phyloP scores from a whole-genome alignment of 495 filamentous ascomycete genomes.

The Achaetomiella virescens region DNA sequence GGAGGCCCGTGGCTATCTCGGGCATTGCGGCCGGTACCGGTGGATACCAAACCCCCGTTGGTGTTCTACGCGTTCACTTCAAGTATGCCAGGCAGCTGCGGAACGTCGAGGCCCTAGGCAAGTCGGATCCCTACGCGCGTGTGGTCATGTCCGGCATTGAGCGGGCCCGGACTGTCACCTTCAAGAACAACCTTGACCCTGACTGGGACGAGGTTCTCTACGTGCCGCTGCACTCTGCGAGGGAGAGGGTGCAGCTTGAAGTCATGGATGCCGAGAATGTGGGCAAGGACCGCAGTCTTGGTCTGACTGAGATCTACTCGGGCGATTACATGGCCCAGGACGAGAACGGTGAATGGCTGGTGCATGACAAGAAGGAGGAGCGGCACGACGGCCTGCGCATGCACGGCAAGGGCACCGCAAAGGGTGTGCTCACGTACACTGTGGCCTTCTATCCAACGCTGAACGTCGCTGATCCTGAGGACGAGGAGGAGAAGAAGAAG shows the following conservation, averaged over 20 bases:
- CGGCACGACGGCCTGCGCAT: conserved; percentile 59
- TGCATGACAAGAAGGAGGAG: conserved; percentile 65
- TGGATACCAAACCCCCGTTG: conserved; percentile 88
- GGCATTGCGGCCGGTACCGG: conserved; percentile 67
- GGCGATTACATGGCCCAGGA: conserved; percentile 73
- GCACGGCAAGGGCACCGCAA: conserved; percentile 58
- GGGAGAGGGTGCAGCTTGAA: conserved; percentile 79
- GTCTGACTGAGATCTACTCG: conserved; percentile 65
- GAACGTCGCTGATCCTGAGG: conserved; percentile 84
- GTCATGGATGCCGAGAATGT: conserved; percentile 95
- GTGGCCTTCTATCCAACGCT: conserved; percentile 85
- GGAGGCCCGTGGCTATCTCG: conserved; percentile 87
- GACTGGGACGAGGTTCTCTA: conserved; percentile 96
- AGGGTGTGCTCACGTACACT: conserved; percentile 79
- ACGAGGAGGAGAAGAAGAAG: conserved; percentile 63
- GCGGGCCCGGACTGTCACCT: conserved; percentile 87
- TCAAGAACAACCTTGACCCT: conserved; percentile 90
- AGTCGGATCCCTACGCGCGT: conserved; percentile 90
- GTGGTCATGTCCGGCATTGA: conserved; percentile 84
- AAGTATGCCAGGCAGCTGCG: conserved; percentile 72
- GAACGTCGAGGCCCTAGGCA: conserved; percentile 91
- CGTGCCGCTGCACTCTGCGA: conserved; percentile 79
- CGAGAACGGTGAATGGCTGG: conserved; percentile 73
- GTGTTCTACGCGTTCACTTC: conserved; percentile 92
- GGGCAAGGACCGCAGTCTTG: conserved; percentile 80